phyloP scores from a whole-genome alignment of 2,329 filamentous ascomycete species.

The Calonectria leucothoes region DNA sequence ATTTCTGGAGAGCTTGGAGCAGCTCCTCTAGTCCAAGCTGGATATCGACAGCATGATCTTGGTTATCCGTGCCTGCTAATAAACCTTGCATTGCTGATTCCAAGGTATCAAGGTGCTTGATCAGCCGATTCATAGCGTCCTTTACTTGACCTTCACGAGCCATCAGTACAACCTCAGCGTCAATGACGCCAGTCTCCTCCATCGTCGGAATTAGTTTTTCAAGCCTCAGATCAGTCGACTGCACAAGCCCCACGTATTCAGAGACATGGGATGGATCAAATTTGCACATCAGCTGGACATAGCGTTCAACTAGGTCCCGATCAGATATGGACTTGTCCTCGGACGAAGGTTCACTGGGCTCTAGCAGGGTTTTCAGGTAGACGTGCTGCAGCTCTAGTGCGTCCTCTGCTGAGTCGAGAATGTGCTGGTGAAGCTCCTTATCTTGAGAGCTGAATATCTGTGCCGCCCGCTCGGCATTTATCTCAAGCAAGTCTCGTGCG shows the following conservation, averaged over 20 bases:
- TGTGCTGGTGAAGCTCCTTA: slow-evolving; percentile 72
- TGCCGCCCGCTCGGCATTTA: slow-evolving; percentile 75
- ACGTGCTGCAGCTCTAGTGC: slow-evolving; percentile 75
- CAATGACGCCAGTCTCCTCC: slow-evolving; percentile 89
- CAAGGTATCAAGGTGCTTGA: slow-evolving; percentile 83
- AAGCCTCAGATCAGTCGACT: slow-evolving; percentile 81
- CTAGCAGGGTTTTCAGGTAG: slow-evolving; percentile 83
- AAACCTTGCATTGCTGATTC: slow-evolving; percentile 83
- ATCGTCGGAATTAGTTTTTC: slow-evolving; percentile 86
- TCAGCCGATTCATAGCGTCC: slow-evolving; percentile 85
- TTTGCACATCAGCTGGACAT: slow-evolving; percentile 90
- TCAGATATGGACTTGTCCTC: slow-evolving; percentile 52
- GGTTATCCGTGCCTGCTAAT: slow-evolving; percentile 69
- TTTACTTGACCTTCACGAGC: slow-evolving; percentile 86
- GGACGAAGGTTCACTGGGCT: slow-evolving; percentile 60
- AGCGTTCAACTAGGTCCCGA: slow-evolving; percentile 79
- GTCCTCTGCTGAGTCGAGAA: slow-evolving; percentile 72
- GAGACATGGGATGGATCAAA: slow-evolving; percentile 87
- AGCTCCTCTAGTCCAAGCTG: slow-evolving; percentile 79
- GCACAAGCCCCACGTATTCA: slow-evolving; percentile 82
- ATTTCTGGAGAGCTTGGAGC: slow-evolving; percentile 85
- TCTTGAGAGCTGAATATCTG: slow-evolving; percentile 71
- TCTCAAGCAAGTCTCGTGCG: slow-evolving; percentile 72
- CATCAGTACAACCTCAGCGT: slow-evolving; percentile 92
- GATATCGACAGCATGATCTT: slow-evolving; percentile 61